A percentile compares a stretch with the other conserved stretches of the same genome.
These are phyloP conservation scores for Hygrophila difformis DNA, from an alignment of 257 asterid species.

Conservation along the genomic window DNA sequence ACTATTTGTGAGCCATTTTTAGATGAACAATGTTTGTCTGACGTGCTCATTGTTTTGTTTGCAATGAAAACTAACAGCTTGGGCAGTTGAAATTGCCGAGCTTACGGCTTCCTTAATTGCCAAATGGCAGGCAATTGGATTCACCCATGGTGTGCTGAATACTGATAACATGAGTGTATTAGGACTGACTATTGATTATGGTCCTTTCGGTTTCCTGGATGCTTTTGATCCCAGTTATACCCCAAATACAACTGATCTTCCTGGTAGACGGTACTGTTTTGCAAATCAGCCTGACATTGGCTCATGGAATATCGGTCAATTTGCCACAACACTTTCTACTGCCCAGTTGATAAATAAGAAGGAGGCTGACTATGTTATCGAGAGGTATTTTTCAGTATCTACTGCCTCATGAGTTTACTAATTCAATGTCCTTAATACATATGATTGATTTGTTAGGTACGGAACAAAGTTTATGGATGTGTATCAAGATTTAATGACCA, in stretches of 20 bases:
- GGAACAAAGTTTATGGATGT: constrained; percentile 93
- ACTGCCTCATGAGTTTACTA: constrained; percentile 1
- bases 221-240: constrained; percentile 97
- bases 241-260: constrained; percentile 99
- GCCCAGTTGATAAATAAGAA: constrained; percentile 70
- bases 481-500: constrained; percentile 91
- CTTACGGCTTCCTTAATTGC: constrained; percentile 89
- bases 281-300: constrained; percentile 99
- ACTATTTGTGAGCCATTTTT: neutral
- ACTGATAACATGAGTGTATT: constrained; percentile 97
- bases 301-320: constrained; percentile 90
- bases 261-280: constrained; percentile 92
- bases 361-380: constrained; percentile 81
- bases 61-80: constrained; percentile 52
- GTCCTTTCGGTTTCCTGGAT: constrained; percentile 96
- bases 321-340: constrained; percentile 58
- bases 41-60: neutral
- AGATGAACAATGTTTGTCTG: too few species aligned
- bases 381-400: constrained; percentile 42
- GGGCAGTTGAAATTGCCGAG: constrained; percentile 97
- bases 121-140: constrained; percentile 97
- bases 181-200: constrained; percentile 94
- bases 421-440: constrained; percentile 14
- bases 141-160: constrained; percentile 97
- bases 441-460: constrained; percentile 41